These are phyloP conservation scores for Blakeslea trispora DNA, from an alignment of 371 early-diverging fungal genomes.

Conservation along the genomic window DNA sequence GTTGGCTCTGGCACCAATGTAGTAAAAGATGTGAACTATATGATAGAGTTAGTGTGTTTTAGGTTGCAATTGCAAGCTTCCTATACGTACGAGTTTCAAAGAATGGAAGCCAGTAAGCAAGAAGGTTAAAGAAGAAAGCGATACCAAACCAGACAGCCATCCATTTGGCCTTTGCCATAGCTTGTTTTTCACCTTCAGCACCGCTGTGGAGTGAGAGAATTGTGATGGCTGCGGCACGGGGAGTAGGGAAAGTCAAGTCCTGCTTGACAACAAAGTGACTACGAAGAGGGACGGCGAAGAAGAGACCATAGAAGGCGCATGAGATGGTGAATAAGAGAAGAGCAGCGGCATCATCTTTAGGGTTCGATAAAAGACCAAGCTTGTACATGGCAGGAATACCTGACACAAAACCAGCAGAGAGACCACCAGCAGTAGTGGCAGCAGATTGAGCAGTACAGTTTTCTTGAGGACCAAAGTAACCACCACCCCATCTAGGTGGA, in stretches of 20 bases:
- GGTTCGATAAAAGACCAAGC: constrained; percentile 57
- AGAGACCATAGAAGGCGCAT: constrained; percentile 73
- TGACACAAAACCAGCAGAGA: constrained; percentile 67
- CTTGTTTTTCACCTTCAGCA: constrained; percentile 43
- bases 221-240: constrained; percentile 69
- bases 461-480: constrained; percentile 71
- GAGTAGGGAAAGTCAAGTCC: constrained; percentile 72
- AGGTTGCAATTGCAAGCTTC: no score
- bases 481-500: constrained; percentile 56
- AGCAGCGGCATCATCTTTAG: constrained; percentile 52
- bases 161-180: constrained; percentile 48
- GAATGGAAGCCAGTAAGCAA: constrained; percentile 63
- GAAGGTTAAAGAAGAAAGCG: constrained; percentile 49
- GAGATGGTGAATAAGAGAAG: constrained; percentile 58
- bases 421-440: constrained; percentile 72
- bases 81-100: constrained; percentile 27
- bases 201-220: constrained; percentile 64
- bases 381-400: constrained; percentile 77
- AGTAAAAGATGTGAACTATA: constrained; percentile 57
- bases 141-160: constrained; percentile 53
- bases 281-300: constrained; percentile 77
- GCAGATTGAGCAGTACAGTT: constrained; percentile 71
- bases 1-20: constrained; percentile 53
- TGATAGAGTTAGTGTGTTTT: no score
- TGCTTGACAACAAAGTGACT: constrained; percentile 70